These are phyloP conservation scores for Geum urbanum DNA, from an alignment of 306 rosid species.

Conservation along the genomic window DNA sequence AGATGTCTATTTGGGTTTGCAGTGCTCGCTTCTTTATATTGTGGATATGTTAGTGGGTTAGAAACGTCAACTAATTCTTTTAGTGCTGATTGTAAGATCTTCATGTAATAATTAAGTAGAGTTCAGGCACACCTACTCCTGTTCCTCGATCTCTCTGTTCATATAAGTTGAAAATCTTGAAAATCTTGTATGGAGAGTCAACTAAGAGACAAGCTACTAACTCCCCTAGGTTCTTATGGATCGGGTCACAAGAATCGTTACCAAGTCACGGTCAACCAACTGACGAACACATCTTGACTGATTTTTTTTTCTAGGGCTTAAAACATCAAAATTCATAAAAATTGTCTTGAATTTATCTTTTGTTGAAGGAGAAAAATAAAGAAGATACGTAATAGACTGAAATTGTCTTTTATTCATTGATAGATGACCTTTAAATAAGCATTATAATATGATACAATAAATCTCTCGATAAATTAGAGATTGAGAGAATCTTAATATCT, in stretches of 20 bases:
- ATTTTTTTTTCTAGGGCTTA: too few relatives aligned
- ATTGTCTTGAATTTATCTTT: too few relatives aligned
- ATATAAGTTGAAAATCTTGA: not conserved
- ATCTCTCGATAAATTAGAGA: too few relatives aligned
- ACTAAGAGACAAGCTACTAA: not conserved
- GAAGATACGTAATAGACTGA: too few relatives aligned
- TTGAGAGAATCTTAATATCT: too few relatives aligned
- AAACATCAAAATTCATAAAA: too few relatives aligned
- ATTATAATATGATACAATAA: too few relatives aligned
- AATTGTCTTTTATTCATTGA: too few relatives aligned
- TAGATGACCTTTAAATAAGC: too few relatives aligned
- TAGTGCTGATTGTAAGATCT: not conserved
- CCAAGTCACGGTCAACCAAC: not conserved
- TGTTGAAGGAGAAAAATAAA: too few relatives aligned
- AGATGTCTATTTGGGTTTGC: not conserved
- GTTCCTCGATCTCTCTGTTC: not conserved
- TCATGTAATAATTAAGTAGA: not conserved
- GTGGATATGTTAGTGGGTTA: constrained; percentile 9
- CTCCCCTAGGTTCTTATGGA: constrained; percentile 3
- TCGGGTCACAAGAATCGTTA: not conserved
- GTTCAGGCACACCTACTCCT: constrained; percentile 19
- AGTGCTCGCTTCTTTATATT: constrained; percentile 5
- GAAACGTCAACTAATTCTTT: constrained; percentile 4
- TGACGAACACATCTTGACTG: not conserved
- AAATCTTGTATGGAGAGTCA: not conserved